Evolutionary conservation across 1,284 basidiomycete genomes (phyloP).

Genomic region (Ustilago vetiveriae): DNA sequence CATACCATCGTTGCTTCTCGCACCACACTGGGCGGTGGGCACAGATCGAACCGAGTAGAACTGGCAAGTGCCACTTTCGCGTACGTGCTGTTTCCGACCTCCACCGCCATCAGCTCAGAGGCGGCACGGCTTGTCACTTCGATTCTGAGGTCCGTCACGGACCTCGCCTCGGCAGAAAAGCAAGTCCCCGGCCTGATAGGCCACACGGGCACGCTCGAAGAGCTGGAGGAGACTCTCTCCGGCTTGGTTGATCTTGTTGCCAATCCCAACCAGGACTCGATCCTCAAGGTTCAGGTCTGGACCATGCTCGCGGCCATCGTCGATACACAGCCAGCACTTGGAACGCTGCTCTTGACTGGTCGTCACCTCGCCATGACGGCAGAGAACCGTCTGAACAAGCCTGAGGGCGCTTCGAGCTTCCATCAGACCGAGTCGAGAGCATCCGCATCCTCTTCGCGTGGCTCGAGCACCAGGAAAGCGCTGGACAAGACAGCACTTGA

Average conservation of each 20-base stretch:
- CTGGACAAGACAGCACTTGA: conserved; percentile 63
- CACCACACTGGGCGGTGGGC: conserved; percentile 18
- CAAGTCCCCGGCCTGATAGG: conserved; percentile 48
- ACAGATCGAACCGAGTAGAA: conserved; percentile 42
- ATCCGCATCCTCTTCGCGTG: conserved; percentile 13
- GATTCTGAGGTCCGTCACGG: conserved; percentile 41
- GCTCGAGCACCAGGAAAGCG: conserved; percentile 27
- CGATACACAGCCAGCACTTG: conserved; percentile 86
- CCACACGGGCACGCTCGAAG: conserved; percentile 63
- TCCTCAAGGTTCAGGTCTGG: conserved; percentile 80
- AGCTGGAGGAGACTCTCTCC: conserved; percentile 55
- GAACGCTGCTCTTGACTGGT: conserved; percentile 81
- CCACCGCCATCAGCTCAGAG: conserved; percentile 45
- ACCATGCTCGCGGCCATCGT: conserved; percentile 82
- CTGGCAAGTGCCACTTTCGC: conserved; percentile 46
- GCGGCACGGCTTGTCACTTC: conserved; percentile 55
- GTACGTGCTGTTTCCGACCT: conserved; percentile 43
- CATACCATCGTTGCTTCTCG: conserved; percentile 47
- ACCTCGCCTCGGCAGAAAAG: conserved; percentile 22
- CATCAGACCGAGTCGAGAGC: conserved; percentile 46
- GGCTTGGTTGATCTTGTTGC: conserved; percentile 53
- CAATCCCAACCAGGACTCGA: conserved; percentile 74
- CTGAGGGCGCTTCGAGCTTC: conserved; percentile 50
- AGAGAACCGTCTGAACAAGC: conserved; percentile 39
- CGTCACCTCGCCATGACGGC: conserved; percentile 70